Evolutionary conservation across 805 yeast species (phyloP).

Genomic region (Kluyveromyces wickerhamii): DNA sequence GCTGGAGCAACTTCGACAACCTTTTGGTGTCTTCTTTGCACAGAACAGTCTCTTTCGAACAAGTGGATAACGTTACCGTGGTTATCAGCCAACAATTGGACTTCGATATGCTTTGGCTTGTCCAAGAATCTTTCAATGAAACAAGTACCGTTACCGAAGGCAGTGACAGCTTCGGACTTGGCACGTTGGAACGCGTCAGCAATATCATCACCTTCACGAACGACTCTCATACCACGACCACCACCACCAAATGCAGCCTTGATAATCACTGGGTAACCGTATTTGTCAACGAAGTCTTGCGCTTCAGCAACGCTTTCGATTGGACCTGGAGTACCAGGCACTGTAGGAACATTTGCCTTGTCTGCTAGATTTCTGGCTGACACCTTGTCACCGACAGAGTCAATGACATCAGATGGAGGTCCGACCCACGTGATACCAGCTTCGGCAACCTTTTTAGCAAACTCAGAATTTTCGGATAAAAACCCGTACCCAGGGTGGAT

Average conservation of each 20-base stretch:
- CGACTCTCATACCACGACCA: conserved; percentile 99
- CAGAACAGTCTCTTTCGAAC: conserved; percentile 98
- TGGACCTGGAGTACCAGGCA: conserved; percentile 98
- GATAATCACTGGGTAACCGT: conserved; percentile 94
- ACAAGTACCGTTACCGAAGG: conserved; percentile 98
- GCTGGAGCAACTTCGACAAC: conserved; percentile 99
- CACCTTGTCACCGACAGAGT: conserved; percentile 94
- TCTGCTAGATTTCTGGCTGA: conserved; percentile 85
- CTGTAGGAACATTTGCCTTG: conserved; percentile 78
- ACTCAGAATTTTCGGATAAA: conserved; percentile 83
- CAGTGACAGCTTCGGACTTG: conserved; percentile 83
- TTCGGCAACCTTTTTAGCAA: conserved; percentile 85
- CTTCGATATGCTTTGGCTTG: conserved; percentile 97
- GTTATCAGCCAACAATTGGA: conserved; percentile 87
- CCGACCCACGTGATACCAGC: conserved; percentile 96
- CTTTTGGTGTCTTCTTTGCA: conserved; percentile 98
- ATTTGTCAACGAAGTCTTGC: conserved; percentile 60
- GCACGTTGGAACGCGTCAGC: conserved; percentile 91
- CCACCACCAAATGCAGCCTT: conserved; percentile 99
- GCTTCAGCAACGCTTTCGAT: conserved; percentile 78
- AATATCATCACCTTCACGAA: conserved; percentile 89
- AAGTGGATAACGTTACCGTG: conserved; percentile 93
- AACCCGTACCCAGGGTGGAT: conserved; percentile 93
- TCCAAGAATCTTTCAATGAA: conserved; percentile 93
- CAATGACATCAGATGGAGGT: conserved; percentile 81